Percentiles rank a stretch among this genome's conserved stretches.
Evolutionary conservation across 768 basidiomycete species (phyloP).

Genomic region (Aureoboletus auriporus): DNA sequence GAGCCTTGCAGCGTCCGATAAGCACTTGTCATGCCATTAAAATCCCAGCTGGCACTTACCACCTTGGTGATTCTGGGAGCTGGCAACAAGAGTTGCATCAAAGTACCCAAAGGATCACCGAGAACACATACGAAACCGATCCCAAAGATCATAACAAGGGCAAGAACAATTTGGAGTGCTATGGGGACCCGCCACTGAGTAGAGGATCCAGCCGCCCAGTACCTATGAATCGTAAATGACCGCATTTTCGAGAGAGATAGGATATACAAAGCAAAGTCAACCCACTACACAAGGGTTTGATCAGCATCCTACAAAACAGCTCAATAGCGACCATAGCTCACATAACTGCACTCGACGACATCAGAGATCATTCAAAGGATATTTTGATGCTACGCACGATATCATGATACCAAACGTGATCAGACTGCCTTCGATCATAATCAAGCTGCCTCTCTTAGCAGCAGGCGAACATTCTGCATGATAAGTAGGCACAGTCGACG

Average conservation of each 20-base stretch:
- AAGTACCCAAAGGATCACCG: not conserved
- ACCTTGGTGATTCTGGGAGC: constrained; percentile 60
- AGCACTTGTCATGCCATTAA: not conserved
- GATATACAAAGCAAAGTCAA: constrained; percentile 57
- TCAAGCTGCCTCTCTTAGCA: constrained; percentile 53
- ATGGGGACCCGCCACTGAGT: constrained; percentile 64
- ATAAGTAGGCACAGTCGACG: constrained; percentile 62
- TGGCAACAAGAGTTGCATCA: constrained; percentile 15
- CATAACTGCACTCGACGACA: constrained; percentile 11
- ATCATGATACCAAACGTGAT: constrained; percentile 64
- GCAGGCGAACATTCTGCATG: constrained; percentile 65
- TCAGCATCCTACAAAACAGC: not conserved
- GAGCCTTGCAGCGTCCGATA: constrained; percentile 32
- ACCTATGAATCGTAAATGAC: constrained; percentile 30
- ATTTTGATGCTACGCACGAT: constrained; percentile 38
- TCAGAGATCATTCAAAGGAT: too few species aligned
- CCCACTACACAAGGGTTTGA: constrained; percentile 39
- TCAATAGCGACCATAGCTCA: constrained; percentile 6
- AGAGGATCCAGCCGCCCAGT: constrained; percentile 44
- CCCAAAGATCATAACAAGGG: constrained; percentile 46
- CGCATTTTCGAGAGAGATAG: not conserved
- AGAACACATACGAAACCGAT: constrained; percentile 43
- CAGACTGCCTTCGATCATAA: constrained; percentile 62
- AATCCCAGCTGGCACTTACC: constrained; percentile 28
- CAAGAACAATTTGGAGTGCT: constrained; percentile 54